Evolutionary conservation across 2,329 filamentous ascomycete species (phyloP).

Genomic region (Cordyceps militaris): DNA sequence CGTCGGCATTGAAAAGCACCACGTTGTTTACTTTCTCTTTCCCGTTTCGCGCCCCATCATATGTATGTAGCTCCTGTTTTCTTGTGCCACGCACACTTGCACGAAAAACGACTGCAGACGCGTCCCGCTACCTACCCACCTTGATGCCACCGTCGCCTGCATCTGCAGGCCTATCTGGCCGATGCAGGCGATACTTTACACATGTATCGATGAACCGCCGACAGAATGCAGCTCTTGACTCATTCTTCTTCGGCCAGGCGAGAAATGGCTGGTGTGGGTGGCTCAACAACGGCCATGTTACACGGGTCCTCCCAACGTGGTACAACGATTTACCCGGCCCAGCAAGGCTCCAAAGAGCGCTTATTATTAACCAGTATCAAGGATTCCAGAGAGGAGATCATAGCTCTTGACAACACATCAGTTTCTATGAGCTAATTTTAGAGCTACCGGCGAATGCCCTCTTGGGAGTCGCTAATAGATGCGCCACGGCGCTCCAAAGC

Average conservation of each 20-base stretch:
- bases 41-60: neutral
- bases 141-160: neutral
- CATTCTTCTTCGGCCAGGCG: neutral
- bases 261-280: neutral
- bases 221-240: neutral
- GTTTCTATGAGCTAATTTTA: neutral
- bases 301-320: neutral
- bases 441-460: neutral
- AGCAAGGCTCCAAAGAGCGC: neutral
- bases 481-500: neutral
- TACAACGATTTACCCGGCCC: neutral
- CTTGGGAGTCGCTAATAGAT: neutral
- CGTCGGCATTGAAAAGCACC: too few species aligned
- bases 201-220: neutral
- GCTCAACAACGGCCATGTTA: neutral
- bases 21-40: neutral
- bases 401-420: neutral
- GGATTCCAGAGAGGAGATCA: neutral
- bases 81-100: neutral
- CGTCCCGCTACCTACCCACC: constrained; percentile 2
- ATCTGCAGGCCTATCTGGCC: neutral
- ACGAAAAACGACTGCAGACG: neutral
- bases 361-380: neutral
- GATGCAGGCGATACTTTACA: neutral
- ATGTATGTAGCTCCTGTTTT: neutral